A percentile compares a stretch with the other conserved stretches of the same genome.
Conservation (phyloP, 2,329 filamentous ascomycete species). For the Penicillium occitanis region DNA sequence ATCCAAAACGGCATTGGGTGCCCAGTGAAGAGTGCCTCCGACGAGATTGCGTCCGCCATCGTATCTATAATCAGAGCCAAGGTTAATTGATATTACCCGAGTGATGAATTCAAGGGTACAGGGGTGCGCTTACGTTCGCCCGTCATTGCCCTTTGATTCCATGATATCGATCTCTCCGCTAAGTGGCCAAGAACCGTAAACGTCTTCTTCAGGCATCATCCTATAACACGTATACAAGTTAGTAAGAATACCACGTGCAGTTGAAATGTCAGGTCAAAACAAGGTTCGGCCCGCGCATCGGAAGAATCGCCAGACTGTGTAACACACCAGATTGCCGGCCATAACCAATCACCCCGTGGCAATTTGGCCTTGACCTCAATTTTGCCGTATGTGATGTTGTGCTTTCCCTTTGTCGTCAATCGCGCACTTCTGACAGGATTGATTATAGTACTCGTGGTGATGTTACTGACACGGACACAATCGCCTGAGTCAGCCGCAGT, state of each 20-base stretch:
- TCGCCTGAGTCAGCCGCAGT: neutral
- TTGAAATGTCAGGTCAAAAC: neutral
- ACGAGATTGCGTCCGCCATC: slow-evolving; percentile 18
- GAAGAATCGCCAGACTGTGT: neutral
- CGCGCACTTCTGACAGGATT: slow-evolving; percentile 20
- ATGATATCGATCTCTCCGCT: slow-evolving; percentile 21
- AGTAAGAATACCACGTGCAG: no score
- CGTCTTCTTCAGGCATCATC: slow-evolving; percentile 17
- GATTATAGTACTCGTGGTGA: slow-evolving; percentile 10
- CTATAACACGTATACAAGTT: neutral
- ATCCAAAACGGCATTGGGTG: slow-evolving; percentile 11
- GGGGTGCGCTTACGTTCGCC: slow-evolving; percentile 3
- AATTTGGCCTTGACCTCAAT: slow-evolving; percentile 18
- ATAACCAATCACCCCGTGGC: slow-evolving; percentile 19
- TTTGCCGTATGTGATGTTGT: slow-evolving; percentile 21
- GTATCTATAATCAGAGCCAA: neutral
- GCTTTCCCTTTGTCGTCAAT: slow-evolving; percentile 18
- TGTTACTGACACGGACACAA: slow-evolving; percentile 19
- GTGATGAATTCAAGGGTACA: neutral
- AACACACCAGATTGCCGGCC: slow-evolving; percentile 21
- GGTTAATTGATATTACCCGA: neutral
- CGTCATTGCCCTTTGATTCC: slow-evolving; percentile 20
- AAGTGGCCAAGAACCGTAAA: slow-evolving; percentile 17
- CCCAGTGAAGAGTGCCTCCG: slow-evolving; percentile 19
- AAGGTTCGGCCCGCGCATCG: slow-evolving; percentile 1